Evolutionary conservation across 257 asterid genomes (phyloP), one percentile per base, ranked within the genome.

Genomic region (Forsythia viridissima): DNA sequence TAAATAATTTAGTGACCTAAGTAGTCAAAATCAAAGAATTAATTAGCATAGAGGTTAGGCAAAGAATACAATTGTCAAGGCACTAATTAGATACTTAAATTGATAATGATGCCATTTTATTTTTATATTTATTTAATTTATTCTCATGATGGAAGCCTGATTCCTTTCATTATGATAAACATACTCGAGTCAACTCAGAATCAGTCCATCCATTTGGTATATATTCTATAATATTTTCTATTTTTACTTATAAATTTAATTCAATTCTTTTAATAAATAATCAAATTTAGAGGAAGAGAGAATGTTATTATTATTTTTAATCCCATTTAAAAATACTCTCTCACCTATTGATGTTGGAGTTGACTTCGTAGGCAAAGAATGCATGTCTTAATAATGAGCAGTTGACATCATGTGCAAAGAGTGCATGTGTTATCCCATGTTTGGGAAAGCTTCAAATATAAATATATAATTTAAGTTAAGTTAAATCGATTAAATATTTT

Each of bases 101-200:
- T 39, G 57, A n/a, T 55, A 72, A 65, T 78, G 75, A 75, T 69
- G 18, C 4, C 40, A 20, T 57, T 76, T 30, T 72, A 78, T 76
- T 24, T n/a, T 11, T 74, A 37, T 61, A 74, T 44, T 36, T 40
- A 20, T 44, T 61, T 36, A 73, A 36, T 61, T 79, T 80, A 73
- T 57, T 71, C 48, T 69, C 30, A 66, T 70, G 70, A 68, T 57
- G 70, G 40, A 9, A 55, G 39, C 43, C 76, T 51, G 78, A 80
- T 85, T 78, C 85, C 76, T 21, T 36, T 10, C 67, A 75, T 78
- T 71, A 82, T 80, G 66, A 57, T 69, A 20, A 30, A 20, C 67
- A 3, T 74, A 55, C 67, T 77, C 72, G 80, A 83, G 92, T 90
- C 92, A 88, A 88, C 85, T 80, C 65, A 82, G 91, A 90, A 88